Evolutionary conservation across 352 stramenopile genomes (phyloP).

Genomic region (Nothophytophthora sp.): DNA sequence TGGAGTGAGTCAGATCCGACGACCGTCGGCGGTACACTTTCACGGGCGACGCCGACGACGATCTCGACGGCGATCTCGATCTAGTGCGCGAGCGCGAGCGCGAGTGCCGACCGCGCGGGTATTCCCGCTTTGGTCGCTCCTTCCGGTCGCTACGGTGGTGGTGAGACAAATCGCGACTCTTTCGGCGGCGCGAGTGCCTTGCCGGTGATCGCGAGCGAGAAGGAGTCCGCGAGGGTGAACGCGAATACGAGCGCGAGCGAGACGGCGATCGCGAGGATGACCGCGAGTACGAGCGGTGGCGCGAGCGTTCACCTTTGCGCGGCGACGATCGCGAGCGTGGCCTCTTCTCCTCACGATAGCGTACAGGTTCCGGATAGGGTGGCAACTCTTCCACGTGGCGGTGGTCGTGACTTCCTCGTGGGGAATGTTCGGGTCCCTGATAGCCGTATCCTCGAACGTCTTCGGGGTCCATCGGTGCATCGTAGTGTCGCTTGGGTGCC

Average conservation of each 20-base stretch:
- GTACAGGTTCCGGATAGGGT: conserved; percentile 13
- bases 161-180: conserved; percentile 21
- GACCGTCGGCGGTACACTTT: conserved; percentile 32
- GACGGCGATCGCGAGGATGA: conserved; percentile 48
- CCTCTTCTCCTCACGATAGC: conserved; percentile 22
- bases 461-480: conserved; percentile 11
- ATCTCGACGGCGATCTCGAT: conserved; percentile 41
- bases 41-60: conserved; percentile 18
- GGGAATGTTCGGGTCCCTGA: conserved; percentile 11
- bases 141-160: conserved; percentile 15
- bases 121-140: conserved; percentile 12
- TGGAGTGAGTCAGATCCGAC: conserved; percentile 16
- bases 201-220: conserved; percentile 21
- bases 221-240: conserved; percentile 25
- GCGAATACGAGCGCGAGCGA: conserved; percentile 39
- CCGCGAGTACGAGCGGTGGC: conserved; percentile 32
- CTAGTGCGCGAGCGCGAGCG: conserved; percentile 33
- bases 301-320: conserved; percentile 24
- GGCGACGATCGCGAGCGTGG: conserved; percentile 33
- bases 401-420: too few relatives aligned
- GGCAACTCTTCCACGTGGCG: too few relatives aligned
- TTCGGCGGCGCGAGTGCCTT: conserved; percentile 20
- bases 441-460: conserved; percentile 7
- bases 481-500: conserved; percentile 12
- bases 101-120: conserved; percentile 24